A percentile compares a stretch with the other conserved stretches of the same genome.
These are phyloP conservation scores for Apiotrichum akiyoshidainum DNA, from an alignment of 1,284 basidiomycete species.

Conservation along the genomic window DNA sequence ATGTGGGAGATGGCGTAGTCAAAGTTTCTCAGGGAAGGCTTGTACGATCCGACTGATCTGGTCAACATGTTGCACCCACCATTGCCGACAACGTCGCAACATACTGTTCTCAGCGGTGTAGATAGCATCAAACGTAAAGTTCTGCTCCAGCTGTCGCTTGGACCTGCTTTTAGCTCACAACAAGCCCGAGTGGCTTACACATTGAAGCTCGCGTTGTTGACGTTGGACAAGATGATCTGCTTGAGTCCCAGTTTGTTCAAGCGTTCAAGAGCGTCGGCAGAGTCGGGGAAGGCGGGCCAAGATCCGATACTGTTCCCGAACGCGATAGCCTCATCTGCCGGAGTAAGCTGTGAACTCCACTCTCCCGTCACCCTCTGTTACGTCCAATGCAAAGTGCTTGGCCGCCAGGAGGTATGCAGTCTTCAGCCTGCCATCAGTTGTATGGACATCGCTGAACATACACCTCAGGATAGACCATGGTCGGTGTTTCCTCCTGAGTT, in stretches of 20 bases:
- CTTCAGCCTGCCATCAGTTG: slow-evolving; percentile 14
- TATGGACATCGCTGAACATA: slow-evolving; percentile 11
- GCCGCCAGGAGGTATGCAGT: slow-evolving; percentile 16
- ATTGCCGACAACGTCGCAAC: slow-evolving; percentile 12
- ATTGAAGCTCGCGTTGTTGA: slow-evolving; percentile 33
- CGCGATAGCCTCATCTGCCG: slow-evolving; percentile 21
- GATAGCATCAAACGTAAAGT: slow-evolving; percentile 30
- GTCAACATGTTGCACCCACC: slow-evolving; percentile 1
- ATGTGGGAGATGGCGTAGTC: slow-evolving; percentile 31
- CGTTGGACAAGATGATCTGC: slow-evolving; percentile 36
- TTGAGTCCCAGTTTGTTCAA: slow-evolving; percentile 30
- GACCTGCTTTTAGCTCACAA: slow-evolving; percentile 12
- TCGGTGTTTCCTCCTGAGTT: slow-evolving; percentile 31
- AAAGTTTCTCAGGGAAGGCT: slow-evolving; percentile 37
- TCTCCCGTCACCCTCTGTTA: slow-evolving; percentile 4
- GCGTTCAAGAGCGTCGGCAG: slow-evolving; percentile 25
- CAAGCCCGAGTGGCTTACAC: slow-evolving; percentile 14
- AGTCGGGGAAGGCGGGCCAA: slow-evolving; percentile 43
- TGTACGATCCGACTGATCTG: slow-evolving; percentile 32
- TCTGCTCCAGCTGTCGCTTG: slow-evolving; percentile 30
- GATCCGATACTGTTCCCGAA: slow-evolving; percentile 29
- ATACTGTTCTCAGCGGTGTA: slow-evolving; percentile 38
- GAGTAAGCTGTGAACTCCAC: background rate
- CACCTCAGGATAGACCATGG: slow-evolving; percentile 34
- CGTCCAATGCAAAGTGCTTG: slow-evolving; percentile 11